These are phyloP conservation scores for Paxillus involutus DNA, from an alignment of 768 basidiomycete species.

Conservation along the genomic window DNA sequence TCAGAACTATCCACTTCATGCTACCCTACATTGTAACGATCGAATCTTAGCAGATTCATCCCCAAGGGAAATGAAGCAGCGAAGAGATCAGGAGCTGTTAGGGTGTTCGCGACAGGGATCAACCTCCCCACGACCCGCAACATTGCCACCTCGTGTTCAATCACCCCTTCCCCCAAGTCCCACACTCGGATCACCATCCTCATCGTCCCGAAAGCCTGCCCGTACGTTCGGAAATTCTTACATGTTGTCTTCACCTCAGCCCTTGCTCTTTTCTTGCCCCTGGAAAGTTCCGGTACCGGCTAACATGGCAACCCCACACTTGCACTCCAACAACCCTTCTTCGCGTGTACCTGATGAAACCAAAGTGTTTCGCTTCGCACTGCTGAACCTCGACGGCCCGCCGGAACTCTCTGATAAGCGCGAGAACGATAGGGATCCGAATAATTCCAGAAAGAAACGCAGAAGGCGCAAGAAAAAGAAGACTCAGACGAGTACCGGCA, in stretches of 20 bases:
- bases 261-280: conserved; percentile 12
- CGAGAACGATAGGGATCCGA: conserved; percentile 15
- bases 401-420: conserved; percentile 25
- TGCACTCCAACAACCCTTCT: background rate
- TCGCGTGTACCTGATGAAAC: conserved; percentile 10
- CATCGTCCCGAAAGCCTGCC: conserved; percentile 7
- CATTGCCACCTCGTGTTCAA: conserved; percentile 5
- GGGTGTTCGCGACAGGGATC: background rate
- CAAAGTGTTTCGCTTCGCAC: conserved; percentile 30
- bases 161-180: background rate
- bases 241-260: conserved; percentile 6
- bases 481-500: conserved; percentile 28
- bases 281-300: conserved; percentile 16
- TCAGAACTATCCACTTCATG: conserved; percentile 8
- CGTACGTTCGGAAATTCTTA: conserved; percentile 15
- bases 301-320: background rate
- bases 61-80: conserved; percentile 6
- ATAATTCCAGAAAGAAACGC: conserved; percentile 51
- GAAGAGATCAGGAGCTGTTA: background rate
- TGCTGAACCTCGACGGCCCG: conserved; percentile 59
- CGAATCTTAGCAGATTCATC: conserved; percentile 2
- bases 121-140: conserved; percentile 3
- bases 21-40: conserved; percentile 1
- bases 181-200: background rate
- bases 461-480: conserved; percentile 56